A percentile compares a stretch with the other conserved stretches of the same genome.
Conservation (phyloP, 352 stramenopile species). For the Phytopythium aichiense region DNA sequence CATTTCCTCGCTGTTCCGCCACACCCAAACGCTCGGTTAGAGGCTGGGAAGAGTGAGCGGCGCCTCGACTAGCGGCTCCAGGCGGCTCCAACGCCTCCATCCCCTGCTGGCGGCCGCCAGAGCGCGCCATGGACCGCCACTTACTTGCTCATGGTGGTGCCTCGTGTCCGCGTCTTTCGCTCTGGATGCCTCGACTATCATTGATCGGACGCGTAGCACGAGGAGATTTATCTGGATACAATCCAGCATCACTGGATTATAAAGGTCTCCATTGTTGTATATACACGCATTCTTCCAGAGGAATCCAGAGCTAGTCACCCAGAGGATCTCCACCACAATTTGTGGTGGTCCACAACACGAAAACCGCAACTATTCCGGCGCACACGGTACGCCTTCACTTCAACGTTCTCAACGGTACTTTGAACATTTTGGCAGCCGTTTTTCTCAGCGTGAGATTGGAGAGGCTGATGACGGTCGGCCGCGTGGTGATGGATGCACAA, state of each 20-base stretch:
- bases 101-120: too few species aligned
- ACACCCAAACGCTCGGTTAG: conserved; percentile 2
- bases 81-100: too few species aligned
- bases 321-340: too few species aligned
- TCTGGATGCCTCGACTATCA: conserved; percentile 13
- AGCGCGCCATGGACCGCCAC: conserved; percentile 7
- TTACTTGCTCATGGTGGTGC: conserved; percentile 41
- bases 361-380: not conserved
- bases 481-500: not conserved
- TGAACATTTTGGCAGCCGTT: not conserved
- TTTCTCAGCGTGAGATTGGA: not conserved
- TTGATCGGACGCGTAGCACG: conserved; percentile 18
- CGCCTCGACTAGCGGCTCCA: not conserved
- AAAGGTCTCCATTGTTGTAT: too few species aligned
- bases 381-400: not conserved
- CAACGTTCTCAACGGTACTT: not conserved
- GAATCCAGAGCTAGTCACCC: too few species aligned
- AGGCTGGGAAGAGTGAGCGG: not conserved
- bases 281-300: too few species aligned
- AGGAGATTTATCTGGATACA: not conserved
- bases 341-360: too few species aligned
- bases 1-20: conserved; percentile 69
- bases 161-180: conserved; percentile 7
- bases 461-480: not conserved
- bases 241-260: too few species aligned